Base-by-base conservation (phyloP, 495 filamentous ascomycete species). In the Annulohypoxylon bovei region DNA sequence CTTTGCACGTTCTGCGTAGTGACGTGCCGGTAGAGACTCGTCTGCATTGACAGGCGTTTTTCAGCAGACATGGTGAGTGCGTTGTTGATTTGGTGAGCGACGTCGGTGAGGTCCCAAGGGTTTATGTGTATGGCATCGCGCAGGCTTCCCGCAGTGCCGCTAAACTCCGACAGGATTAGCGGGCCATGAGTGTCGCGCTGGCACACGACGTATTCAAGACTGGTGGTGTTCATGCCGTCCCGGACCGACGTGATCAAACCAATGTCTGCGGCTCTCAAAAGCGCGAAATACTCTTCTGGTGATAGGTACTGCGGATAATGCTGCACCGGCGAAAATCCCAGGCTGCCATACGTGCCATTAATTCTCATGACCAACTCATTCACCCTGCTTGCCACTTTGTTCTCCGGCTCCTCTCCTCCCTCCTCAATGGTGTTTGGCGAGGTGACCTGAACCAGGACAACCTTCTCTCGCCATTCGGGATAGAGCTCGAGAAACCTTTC, bases 181-280 rank as follows among this genome's bases (percentile, higher is more conserved):
- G 93, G 94, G 1, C 93, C 90, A 75, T 93, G 88, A 39, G 88
- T 89, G 53, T 92, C 89, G 70, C 91, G 90, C 78, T 98, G 94
- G 80, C 93, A 95, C 54, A 98, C 87, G 28, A 98, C 88, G 77
- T 96, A 98, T 78, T 98, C 94, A 54, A 98, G 79, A 76, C 92
- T 94, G 6, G 94, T 97, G 11, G 94, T 97, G 81, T 98, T 98
- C 93, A 98, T 97, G 58, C 94, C 94, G 78, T 98, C 94, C 42
- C 94, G 87, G 27, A 97, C 93, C 46, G 91, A 94, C 6, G 94
- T 97, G 76, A 97, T 97, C 39, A 98, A 81, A 22, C 93, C 94
- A 30, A 97, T 90, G 78, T 97, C 92, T 7, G 92, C 94, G 4
- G 91, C 88, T 32, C 94, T 89, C 18, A 98, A 84, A 8, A 98